Conservation (phyloP, 805 yeast species). For the Yamadazyma akitaensis region DNA sequence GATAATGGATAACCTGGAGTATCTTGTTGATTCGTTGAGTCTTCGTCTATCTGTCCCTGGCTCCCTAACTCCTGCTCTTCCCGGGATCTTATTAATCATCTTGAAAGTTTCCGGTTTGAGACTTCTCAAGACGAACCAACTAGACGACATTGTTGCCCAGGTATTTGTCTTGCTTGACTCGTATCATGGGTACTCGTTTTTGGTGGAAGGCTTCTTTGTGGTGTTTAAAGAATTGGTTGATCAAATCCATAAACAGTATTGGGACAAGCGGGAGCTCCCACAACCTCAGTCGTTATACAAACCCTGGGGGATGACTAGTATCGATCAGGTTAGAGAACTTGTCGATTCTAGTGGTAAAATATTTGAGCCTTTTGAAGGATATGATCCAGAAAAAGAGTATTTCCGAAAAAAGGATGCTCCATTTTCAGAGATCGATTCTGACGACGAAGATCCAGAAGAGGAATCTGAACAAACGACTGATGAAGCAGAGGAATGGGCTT, state of each 20-base stretch:
- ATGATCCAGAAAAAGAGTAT: constrained; percentile 38
- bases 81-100: constrained; percentile 66
- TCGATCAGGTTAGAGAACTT: constrained; percentile 43
- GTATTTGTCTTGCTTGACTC: constrained; percentile 76
- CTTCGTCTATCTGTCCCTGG: constrained; percentile 63
- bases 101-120: constrained; percentile 67
- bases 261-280: not conserved
- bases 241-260: constrained; percentile 27
- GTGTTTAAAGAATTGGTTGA: constrained; percentile 62
- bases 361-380: constrained; percentile 25
- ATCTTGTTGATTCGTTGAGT: constrained; percentile 76
- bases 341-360: constrained; percentile 34
- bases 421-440: constrained; percentile 22
- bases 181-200: constrained; percentile 74
- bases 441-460: constrained; percentile 29
- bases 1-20: constrained; percentile 70
- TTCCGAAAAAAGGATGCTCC: constrained; percentile 38
- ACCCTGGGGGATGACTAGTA: constrained; percentile 60
- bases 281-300: constrained; percentile 22
- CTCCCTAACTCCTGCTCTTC: constrained; percentile 65
- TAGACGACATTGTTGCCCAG: constrained; percentile 71
- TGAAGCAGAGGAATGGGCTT: constrained; percentile 48
- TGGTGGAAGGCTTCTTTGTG: constrained; percentile 70
- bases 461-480: constrained; percentile 17
- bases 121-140: constrained; percentile 51